A percentile compares a stretch with the other conserved stretches of the same genome.
Conservation (phyloP, 805 yeast species). For the Naumovozyma dairenensis region DNA sequence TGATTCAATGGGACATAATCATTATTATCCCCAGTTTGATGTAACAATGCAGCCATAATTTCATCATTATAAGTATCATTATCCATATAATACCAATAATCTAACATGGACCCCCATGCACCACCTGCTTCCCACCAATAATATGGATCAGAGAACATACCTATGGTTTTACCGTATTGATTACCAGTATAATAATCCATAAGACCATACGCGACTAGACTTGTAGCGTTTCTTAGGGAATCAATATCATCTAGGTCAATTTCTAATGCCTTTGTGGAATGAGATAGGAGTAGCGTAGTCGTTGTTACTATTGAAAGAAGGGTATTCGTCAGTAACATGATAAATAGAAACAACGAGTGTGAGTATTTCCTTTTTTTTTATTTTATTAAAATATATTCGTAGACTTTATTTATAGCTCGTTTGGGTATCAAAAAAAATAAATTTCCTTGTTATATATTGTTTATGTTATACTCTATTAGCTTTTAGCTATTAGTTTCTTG, state of each 20-base stretch:
- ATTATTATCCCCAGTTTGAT: conserved; percentile 64
- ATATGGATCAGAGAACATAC: conserved; percentile 82
- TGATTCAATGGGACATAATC: conserved; percentile 85
- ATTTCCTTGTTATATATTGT: too few relatives aligned
- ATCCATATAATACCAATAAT: conserved; percentile 61
- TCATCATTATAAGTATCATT: conserved; percentile 55
- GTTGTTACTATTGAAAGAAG: too few relatives aligned
- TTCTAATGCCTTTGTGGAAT: conserved; percentile 10
- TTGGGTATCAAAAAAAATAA: too few relatives aligned
- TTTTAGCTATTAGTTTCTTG: too few relatives aligned
- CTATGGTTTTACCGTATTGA: conserved; percentile 65
- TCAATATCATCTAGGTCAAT: conserved; percentile 24
- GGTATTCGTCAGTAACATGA: too few relatives aligned
- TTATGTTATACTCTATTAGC: too few relatives aligned
- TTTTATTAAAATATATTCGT: too few relatives aligned
- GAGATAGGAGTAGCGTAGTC: too few relatives aligned
- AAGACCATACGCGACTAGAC: conserved; percentile 56
- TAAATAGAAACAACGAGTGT: too few relatives aligned
- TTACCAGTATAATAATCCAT: conserved; percentile 73
- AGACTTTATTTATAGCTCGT: too few relatives aligned
- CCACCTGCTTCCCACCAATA: conserved; percentile 99
- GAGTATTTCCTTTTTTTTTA: too few relatives aligned
- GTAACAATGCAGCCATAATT: conserved; percentile 52
- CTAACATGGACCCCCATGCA: conserved; percentile 82
- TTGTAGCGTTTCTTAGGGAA: conserved; percentile 39